phyloP scores from a whole-genome alignment of 2,329 filamentous ascomycete species.

The Fusarium circinatum region DNA sequence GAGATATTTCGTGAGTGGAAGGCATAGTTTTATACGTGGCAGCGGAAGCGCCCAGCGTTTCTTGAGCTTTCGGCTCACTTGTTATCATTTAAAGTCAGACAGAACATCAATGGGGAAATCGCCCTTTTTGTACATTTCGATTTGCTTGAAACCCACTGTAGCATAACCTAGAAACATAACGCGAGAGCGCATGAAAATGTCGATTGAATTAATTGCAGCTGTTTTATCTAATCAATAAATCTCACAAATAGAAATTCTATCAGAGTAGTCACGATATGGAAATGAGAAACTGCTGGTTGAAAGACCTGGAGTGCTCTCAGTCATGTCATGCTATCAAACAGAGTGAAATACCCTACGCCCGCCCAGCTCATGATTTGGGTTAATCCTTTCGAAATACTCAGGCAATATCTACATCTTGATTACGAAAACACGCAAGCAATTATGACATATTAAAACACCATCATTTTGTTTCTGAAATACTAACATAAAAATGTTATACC shows the following conservation, averaged over 20 bases:
- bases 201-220: background rate
- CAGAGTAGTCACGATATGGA: background rate
- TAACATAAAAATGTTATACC: too few species aligned
- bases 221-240: background rate
- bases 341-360: background rate
- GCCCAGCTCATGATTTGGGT: background rate
- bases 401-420: background rate
- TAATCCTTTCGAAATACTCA: background rate
- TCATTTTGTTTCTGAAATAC: background rate
- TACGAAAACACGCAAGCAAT: background rate
- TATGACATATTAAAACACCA: background rate
- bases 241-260: background rate
- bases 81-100: background rate
- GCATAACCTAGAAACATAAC: conserved; percentile 43
- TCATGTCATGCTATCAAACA: background rate
- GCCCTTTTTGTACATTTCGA: conserved; percentile 22
- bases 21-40: background rate
- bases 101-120: background rate
- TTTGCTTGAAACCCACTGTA: background rate
- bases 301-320: background rate
- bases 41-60: background rate
- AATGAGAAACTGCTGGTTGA: background rate
- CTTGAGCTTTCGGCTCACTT: background rate
- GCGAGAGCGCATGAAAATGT: background rate
- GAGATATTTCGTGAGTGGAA: background rate